Evolutionary conservation across 495 filamentous ascomycete species (phyloP).

Genomic region (Umbilicaria muhlenbergii): DNA sequence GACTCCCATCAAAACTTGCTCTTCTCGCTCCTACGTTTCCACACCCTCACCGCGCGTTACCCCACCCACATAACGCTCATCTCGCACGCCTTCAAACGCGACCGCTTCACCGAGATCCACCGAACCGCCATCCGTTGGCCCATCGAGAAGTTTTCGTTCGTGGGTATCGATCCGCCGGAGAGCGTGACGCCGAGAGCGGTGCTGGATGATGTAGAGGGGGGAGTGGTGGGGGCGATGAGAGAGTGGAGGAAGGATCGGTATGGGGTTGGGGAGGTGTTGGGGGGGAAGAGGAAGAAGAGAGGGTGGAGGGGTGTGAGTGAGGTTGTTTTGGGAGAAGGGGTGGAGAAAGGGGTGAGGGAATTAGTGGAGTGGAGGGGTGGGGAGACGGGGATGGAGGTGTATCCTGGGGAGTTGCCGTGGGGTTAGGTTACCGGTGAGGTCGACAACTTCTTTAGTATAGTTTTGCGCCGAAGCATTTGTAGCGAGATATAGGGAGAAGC

Average conservation of each 20-base stretch:
- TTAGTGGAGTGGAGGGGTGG: slow-evolving; percentile 19
- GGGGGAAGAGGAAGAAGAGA: slow-evolving; percentile 21
- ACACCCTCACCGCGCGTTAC: slow-evolving; percentile 13
- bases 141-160: slow-evolving; percentile 26
- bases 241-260: slow-evolving; percentile 30
- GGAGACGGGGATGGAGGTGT: slow-evolving; percentile 21
- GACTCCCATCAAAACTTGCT: slow-evolving; percentile 70
- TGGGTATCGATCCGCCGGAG: slow-evolving; percentile 58
- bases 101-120: slow-evolving; percentile 51
- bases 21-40: slow-evolving; percentile 51
- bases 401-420: slow-evolving; percentile 27
- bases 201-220: slow-evolving; percentile 25
- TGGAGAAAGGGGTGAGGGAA: not conserved
- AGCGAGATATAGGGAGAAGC: no score
- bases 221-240: slow-evolving; percentile 21
- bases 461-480: no score
- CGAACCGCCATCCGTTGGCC: slow-evolving; percentile 47
- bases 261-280: slow-evolving; percentile 22
- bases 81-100: slow-evolving; percentile 59
- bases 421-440: slow-evolving; percentile 3
- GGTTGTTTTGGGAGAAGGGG: no score
- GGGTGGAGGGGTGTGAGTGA: slow-evolving; percentile 24
- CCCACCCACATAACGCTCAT: slow-evolving; percentile 47
- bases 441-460: no score
- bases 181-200: slow-evolving; percentile 30